A percentile compares a stretch with the other conserved stretches of the same genome.
These are phyloP conservation scores for Boeremia exigua DNA, from an alignment of 2,329 filamentous ascomycete genomes.

Conservation along the genomic window DNA sequence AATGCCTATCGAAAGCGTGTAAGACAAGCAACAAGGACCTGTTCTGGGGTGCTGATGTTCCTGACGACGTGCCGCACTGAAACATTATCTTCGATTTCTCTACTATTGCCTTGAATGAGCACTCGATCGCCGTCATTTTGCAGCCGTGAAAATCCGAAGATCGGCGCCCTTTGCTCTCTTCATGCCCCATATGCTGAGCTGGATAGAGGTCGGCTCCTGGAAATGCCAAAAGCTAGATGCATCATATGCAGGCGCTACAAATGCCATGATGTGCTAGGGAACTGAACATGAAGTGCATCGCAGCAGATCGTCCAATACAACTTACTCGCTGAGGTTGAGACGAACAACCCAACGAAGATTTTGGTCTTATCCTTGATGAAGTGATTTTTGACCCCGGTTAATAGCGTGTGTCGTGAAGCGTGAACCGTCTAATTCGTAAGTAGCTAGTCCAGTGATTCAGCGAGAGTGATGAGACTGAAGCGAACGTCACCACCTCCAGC, in stretches of 20 bases:
- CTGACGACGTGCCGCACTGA: constrained; percentile 6
- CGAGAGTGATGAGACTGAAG: constrained; percentile 68
- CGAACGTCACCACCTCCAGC: constrained; percentile 64
- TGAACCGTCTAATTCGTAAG: neutral
- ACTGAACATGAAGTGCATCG: neutral
- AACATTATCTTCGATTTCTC: neutral
- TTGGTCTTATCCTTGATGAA: neutral
- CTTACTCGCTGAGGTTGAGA: neutral
- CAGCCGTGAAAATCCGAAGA: neutral
- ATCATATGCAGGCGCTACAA: neutral
- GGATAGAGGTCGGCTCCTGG: neutral
- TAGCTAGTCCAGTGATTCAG: constrained; percentile 59
- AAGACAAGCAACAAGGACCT: neutral
- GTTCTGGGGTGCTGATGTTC: neutral
- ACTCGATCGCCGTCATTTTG: neutral
- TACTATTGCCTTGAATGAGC: neutral
- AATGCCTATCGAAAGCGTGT: constrained; percentile 4
- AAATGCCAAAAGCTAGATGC: neutral
- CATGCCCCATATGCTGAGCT: neutral
- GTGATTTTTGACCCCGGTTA: neutral
- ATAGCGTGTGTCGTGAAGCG: neutral
- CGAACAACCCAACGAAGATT: neutral
- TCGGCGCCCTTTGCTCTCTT: neutral
- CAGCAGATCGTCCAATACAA: neutral
- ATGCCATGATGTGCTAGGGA: too few relatives aligned